A percentile compares a stretch with the other conserved stretches of the same genome.
Conservation (phyloP, 2,329 filamentous ascomycete species). For the Cercospora janseana region DNA sequence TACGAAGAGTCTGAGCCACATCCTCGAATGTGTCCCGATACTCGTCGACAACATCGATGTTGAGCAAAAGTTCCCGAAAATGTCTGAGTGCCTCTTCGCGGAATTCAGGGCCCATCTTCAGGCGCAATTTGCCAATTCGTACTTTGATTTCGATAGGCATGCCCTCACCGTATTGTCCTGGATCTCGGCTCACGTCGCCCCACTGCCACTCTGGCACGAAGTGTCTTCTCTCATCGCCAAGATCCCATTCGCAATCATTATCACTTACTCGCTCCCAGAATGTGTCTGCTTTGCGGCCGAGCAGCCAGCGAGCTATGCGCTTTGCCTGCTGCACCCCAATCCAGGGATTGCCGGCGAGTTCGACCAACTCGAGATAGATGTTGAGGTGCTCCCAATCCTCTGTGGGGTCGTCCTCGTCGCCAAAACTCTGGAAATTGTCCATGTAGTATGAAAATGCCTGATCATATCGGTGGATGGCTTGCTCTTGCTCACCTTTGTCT, state of each 20-base stretch:
- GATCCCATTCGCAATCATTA: slow-evolving; percentile 90
- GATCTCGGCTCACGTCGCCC: slow-evolving; percentile 46
- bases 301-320: slow-evolving; percentile 73
- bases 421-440: slow-evolving; percentile 31
- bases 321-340: slow-evolving; percentile 70
- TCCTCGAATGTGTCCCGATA: slow-evolving; percentile 80
- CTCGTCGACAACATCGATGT: slow-evolving; percentile 61
- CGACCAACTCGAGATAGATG: slow-evolving; percentile 79
- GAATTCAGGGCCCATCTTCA: slow-evolving; percentile 63
- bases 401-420: slow-evolving; percentile 46
- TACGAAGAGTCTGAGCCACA: slow-evolving; percentile 58
- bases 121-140: slow-evolving; percentile 79
- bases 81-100: slow-evolving; percentile 63
- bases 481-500: slow-evolving; percentile 29
- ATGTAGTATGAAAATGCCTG: slow-evolving; percentile 51
- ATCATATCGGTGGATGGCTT: slow-evolving; percentile 46
- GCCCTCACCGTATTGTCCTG: slow-evolving; percentile 65
- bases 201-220: slow-evolving; percentile 61
- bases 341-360: slow-evolving; percentile 58
- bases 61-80: slow-evolving; percentile 61
- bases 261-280: slow-evolving; percentile 70
- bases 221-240: slow-evolving; percentile 64
- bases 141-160: slow-evolving; percentile 79
- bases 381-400: slow-evolving; percentile 78
- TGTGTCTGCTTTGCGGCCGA: slow-evolving; percentile 69